phyloP scores from a whole-genome alignment of 768 basidiomycete species.

The Phaeotremella fagi region DNA sequence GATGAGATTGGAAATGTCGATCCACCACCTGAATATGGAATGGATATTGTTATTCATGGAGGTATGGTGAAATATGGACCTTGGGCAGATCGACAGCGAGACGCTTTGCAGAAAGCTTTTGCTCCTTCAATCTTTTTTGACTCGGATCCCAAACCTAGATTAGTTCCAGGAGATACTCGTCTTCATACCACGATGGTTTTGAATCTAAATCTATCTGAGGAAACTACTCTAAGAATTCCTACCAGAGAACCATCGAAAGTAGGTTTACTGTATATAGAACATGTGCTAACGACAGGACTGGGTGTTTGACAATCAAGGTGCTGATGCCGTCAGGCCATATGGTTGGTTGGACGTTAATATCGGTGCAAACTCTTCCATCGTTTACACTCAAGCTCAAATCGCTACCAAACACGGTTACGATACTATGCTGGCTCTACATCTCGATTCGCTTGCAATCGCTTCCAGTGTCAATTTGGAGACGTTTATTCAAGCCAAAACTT shows the following conservation, averaged over 20 bases:
- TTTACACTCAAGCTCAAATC: conserved; percentile 77
- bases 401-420: conserved; percentile 70
- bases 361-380: conserved; percentile 78
- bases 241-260: conserved; percentile 89
- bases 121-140: conserved; percentile 76
- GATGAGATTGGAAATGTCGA: conserved; percentile 82
- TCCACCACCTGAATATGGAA: conserved; percentile 84
- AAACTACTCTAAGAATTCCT: conserved; percentile 74
- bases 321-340: conserved; percentile 46
- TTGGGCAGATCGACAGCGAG: conserved; percentile 90
- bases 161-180: conserved; percentile 71
- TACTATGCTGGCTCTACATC: conserved; percentile 70
- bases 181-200: conserved; percentile 75
- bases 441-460: conserved; percentile 69
- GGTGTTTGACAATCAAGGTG: conserved; percentile 70
- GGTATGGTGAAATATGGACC: conserved; percentile 82
- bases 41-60: conserved; percentile 73
- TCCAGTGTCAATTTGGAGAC: conserved; percentile 86
- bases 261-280: not conserved
- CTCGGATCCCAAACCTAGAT: conserved; percentile 55
- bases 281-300: conserved; percentile 62
- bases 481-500: conserved; percentile 70
- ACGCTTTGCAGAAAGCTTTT: conserved; percentile 71
- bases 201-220: conserved; percentile 72
- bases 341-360: conserved; percentile 66